Percentiles rank a stretch among this genome's conserved stretches.
These are phyloP conservation scores for Rhodotorula sp. DNA, from an alignment of 1,284 basidiomycete genomes.

Conservation along the genomic window DNA sequence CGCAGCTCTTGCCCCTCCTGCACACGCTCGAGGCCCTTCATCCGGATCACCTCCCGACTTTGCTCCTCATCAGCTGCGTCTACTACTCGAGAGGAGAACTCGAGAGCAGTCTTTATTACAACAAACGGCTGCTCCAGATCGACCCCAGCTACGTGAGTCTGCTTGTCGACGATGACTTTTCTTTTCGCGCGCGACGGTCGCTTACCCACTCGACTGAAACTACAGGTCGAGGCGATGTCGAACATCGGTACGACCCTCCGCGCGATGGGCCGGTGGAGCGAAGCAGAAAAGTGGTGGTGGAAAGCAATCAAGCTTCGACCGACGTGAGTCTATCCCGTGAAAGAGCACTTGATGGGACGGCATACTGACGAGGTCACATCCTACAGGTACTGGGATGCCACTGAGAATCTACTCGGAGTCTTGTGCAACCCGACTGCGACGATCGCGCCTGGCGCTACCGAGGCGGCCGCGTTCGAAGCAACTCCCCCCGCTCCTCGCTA, in stretches of 20 bases:
- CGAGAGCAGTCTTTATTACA: constrained; percentile 47
- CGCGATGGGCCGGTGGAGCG: constrained; percentile 49
- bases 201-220: not conserved
- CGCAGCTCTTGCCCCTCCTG: constrained; percentile 47
- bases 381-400: constrained; percentile 46
- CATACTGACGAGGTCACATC: not conserved
- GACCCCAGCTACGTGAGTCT: constrained; percentile 52
- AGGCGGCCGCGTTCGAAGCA: not conserved
- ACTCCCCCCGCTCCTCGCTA: constrained; percentile 43
- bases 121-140: constrained; percentile 46
- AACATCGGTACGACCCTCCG: constrained; percentile 58
- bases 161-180: not conserved
- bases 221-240: constrained; percentile 55
- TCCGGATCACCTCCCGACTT: constrained; percentile 48
- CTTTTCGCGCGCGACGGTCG: not conserved
- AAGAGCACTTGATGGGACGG: not conserved
- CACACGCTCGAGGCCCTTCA: constrained; percentile 46
- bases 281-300: constrained; percentile 56
- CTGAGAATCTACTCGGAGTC: constrained; percentile 53
- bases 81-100: constrained; percentile 48
- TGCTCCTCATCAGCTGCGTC: constrained; percentile 50
- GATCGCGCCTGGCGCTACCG: constrained; percentile 1
- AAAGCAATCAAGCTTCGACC: constrained; percentile 53
- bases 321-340: constrained; percentile 46
- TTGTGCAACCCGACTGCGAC: constrained; percentile 48